Conservation (phyloP, 495 filamentous ascomycete species). For the Neurospora intermedia region DNA sequence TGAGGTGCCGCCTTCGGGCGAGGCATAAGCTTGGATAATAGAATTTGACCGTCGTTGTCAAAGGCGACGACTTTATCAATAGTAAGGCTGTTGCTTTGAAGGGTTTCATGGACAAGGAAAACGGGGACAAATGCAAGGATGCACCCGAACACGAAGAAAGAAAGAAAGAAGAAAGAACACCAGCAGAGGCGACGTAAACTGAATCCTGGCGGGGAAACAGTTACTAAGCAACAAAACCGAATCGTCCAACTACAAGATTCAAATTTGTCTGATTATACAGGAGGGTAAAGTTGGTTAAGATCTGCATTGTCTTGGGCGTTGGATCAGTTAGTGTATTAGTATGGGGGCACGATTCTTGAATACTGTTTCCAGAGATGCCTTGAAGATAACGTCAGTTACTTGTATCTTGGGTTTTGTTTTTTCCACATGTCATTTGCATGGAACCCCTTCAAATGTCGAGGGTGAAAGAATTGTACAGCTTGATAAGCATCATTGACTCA, state of each 20-base stretch:
- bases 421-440: background rate
- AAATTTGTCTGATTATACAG: background rate
- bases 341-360: background rate
- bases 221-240: background rate
- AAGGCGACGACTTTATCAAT: background rate
- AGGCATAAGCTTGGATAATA: background rate
- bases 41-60: background rate
- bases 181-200: background rate
- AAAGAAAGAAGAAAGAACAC: background rate
- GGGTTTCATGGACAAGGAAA: background rate
- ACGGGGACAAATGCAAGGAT: background rate
- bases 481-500: background rate
- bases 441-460: background rate
- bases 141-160: background rate
- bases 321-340: background rate
- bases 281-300: background rate
- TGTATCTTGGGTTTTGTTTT: background rate
- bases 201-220: background rate
- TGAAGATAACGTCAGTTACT: background rate
- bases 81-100: too few relatives aligned
- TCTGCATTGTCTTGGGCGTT: background rate
- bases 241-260: background rate
- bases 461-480: background rate
- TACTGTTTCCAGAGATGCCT: background rate
- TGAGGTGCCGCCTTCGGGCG: constrained; percentile 10